A percentile compares a stretch with the other conserved stretches of the same genome.
phyloP scores from a whole-genome alignment of 192 early-diverging fungal species.

The Fimicolochytrium jonesii region DNA sequence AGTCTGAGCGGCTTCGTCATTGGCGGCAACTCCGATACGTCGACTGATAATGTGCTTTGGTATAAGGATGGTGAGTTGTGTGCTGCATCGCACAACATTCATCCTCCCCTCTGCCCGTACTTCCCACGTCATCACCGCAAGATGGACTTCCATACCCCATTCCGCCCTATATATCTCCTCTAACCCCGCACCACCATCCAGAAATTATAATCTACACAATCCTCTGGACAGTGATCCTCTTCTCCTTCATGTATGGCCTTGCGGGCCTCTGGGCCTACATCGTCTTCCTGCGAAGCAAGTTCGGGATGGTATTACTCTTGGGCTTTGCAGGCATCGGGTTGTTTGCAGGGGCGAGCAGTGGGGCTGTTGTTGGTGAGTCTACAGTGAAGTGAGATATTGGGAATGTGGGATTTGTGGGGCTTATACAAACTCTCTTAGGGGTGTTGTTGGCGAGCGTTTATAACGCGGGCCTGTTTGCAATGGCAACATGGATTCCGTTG shows the following conservation, averaged over 20 bases:
- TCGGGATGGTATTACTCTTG: conserved; percentile 31
- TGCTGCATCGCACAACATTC: background rate
- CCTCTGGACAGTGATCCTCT: conserved; percentile 61
- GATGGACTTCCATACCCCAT: background rate
- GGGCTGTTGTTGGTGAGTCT: conserved; percentile 41
- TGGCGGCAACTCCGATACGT: conserved; percentile 8
- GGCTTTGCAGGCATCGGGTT: conserved; percentile 37
- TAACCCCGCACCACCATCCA: conserved; percentile 12
- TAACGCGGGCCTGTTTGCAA: conserved; percentile 57
- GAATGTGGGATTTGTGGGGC: too few relatives aligned
- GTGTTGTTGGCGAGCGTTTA: conserved; percentile 55
- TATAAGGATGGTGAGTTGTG: conserved; percentile 18
- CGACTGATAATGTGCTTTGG: conserved; percentile 16
- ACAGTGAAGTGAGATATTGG: too few relatives aligned
- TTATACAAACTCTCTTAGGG: too few relatives aligned
- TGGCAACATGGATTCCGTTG: conserved; percentile 72
- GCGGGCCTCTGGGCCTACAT: conserved; percentile 55
- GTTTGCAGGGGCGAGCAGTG: conserved; percentile 37
- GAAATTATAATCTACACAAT: conserved; percentile 60
- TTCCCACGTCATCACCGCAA: background rate
- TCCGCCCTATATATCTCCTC: background rate
- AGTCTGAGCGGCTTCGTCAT: conserved; percentile 12
- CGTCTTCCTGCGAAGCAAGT: conserved; percentile 44
- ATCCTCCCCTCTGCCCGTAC: background rate
- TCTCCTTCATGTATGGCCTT: conserved; percentile 51